These are phyloP conservation scores for Venturiaceae sp. DNA, from an alignment of 2,329 filamentous ascomycete species.

Conservation along the genomic window DNA sequence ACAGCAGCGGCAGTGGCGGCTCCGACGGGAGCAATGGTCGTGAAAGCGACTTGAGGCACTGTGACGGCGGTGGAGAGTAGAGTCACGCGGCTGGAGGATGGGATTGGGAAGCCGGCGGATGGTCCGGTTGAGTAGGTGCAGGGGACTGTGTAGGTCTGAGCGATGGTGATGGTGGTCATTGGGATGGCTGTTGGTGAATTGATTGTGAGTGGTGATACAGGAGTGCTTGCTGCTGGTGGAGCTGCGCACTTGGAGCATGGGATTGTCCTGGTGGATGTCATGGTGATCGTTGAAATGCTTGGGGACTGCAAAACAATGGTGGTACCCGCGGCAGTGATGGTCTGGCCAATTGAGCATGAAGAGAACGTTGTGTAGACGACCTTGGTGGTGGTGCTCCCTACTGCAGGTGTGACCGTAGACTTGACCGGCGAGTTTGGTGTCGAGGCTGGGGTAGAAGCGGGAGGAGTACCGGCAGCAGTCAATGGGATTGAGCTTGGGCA, in stretches of 20 bases:
- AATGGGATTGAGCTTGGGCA: slow-evolving; percentile 49
- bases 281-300: slow-evolving; percentile 6
- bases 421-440: neutral
- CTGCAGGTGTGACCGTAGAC: neutral
- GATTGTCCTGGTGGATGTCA: slow-evolving; percentile 6
- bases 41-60: slow-evolving; percentile 24
- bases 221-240: neutral
- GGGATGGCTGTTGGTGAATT: slow-evolving; percentile 9
- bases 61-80: slow-evolving; percentile 23
- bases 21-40: slow-evolving; percentile 16
- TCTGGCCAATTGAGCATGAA: slow-evolving; percentile 9
- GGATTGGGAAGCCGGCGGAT: slow-evolving; percentile 20
- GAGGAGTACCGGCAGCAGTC: neutral
- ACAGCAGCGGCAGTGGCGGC: slow-evolving; percentile 13
- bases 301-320: slow-evolving; percentile 4
- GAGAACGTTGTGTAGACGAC: slow-evolving; percentile 5
- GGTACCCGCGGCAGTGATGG: slow-evolving; percentile 1
- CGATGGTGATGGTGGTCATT: slow-evolving; percentile 24
- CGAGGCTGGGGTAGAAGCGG: neutral
- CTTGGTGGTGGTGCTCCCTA: neutral
- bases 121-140: slow-evolving; percentile 25
- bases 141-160: slow-evolving; percentile 21
- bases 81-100: slow-evolving; percentile 18
- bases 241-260: slow-evolving; percentile 6
- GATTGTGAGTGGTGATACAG: slow-evolving; percentile 18